Percentiles rank a stretch among this genome's conserved stretches.
Conservation (phyloP, 2,329 filamentous ascomycete genomes). For the Orbilia quercus region DNA sequence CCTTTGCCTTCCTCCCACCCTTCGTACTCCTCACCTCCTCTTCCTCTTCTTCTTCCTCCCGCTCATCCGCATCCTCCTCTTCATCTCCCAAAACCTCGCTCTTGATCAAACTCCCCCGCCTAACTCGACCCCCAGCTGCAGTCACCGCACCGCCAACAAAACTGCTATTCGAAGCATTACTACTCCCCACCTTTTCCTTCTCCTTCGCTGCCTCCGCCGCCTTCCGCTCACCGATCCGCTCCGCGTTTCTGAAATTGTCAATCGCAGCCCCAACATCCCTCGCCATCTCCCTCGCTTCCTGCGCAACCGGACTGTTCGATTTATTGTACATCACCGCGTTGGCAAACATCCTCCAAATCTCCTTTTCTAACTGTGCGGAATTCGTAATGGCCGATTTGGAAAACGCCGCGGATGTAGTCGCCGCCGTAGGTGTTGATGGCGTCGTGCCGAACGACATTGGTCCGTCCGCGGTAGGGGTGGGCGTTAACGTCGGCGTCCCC, state of each 20-base stretch:
- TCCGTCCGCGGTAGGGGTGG: constrained; percentile 71
- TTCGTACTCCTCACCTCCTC: background rate
- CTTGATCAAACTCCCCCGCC: constrained; percentile 48
- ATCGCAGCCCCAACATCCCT: constrained; percentile 59
- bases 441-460: constrained; percentile 58
- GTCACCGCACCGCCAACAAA: background rate
- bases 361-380: constrained; percentile 88
- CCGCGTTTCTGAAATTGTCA: constrained; percentile 59
- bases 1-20: constrained; percentile 12
- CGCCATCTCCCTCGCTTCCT: constrained; percentile 59
- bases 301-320: constrained; percentile 55
- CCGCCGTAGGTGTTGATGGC: constrained; percentile 78
- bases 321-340: constrained; percentile 98
- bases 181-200: constrained; percentile 21
- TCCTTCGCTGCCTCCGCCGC: constrained; percentile 57
- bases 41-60: constrained; percentile 15
- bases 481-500: constrained; percentile 71
- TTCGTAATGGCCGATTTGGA: constrained; percentile 79
- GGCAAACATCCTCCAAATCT: constrained; percentile 95
- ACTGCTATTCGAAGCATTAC: constrained; percentile 1
- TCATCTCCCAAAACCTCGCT: constrained; percentile 51
- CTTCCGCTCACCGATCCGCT: constrained; percentile 59
- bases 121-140: constrained; percentile 11
- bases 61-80: constrained; percentile 35
- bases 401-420: constrained; percentile 72